phyloP scores from a whole-genome alignment of 2,329 filamentous ascomycete genomes.

The Fusarium decemcellulare region DNA sequence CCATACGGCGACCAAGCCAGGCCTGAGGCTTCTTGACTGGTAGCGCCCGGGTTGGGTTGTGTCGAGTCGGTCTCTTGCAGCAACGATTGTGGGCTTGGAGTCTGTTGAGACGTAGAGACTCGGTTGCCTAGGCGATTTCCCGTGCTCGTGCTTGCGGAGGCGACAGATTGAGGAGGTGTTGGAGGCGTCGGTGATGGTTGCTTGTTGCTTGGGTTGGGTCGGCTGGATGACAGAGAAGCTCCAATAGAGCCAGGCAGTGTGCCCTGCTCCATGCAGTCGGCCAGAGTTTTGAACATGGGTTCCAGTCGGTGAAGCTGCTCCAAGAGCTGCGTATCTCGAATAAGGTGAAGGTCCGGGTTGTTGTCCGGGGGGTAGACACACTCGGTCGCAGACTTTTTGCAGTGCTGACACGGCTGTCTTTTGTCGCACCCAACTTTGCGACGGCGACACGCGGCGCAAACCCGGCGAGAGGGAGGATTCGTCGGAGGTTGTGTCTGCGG shows the following conservation, averaged over 20 bases:
- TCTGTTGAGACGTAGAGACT: background rate
- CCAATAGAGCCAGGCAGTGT: background rate
- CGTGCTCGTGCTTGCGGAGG: conserved; percentile 1
- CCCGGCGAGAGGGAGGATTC: background rate
- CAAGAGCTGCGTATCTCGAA: conserved; percentile 5
- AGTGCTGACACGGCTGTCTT: conserved; percentile 21
- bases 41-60: background rate
- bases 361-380: conserved; percentile 17
- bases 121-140: background rate
- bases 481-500: conserved; percentile 2
- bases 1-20: background rate
- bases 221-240: background rate
- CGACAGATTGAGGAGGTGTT: conserved; percentile 17
- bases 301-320: conserved; percentile 12
- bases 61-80: conserved; percentile 11
- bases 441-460: conserved; percentile 16
- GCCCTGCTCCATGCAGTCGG: conserved; percentile 18
- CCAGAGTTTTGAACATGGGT: conserved; percentile 22
- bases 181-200: conserved; percentile 1
- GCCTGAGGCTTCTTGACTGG: background rate
- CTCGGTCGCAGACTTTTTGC: conserved; percentile 14
- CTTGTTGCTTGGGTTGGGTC: background rate
- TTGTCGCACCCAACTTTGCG: conserved; percentile 24
- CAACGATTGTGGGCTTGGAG: conserved; percentile 8
- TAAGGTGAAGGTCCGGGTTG: background rate